Conservation (phyloP, 1,284 basidiomycete genomes). For the Tilletia setariae region DNA sequence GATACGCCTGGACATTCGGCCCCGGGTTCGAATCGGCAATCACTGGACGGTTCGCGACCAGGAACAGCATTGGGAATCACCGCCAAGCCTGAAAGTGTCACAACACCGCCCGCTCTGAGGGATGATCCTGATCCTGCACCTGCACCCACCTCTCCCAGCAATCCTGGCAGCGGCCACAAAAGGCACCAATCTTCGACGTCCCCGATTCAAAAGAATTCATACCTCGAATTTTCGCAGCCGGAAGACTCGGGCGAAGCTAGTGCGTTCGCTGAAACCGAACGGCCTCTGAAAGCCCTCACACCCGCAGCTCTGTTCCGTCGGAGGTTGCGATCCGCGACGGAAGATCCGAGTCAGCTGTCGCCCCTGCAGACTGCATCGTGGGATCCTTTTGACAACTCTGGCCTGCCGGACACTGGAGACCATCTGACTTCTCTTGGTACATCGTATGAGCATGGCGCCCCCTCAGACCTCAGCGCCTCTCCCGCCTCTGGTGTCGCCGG, state of each 20-base stretch:
- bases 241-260: too few species aligned
- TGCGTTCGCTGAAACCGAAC: background rate
- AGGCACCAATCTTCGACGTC: background rate
- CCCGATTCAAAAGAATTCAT: background rate
- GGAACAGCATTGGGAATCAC: background rate
- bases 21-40: background rate
- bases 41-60: background rate
- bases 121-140: background rate
- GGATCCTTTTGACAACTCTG: background rate
- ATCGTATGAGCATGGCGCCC: too few species aligned
- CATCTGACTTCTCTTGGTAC: too few species aligned
- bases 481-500: background rate
- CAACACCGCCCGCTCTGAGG: background rate
- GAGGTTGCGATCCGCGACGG: background rate
- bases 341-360: background rate
- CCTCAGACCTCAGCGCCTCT: too few species aligned
- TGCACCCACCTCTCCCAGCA: background rate
- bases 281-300: too few species aligned
- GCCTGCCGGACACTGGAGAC: too few species aligned
- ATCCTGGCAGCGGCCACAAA: background rate
- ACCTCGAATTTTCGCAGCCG: background rate
- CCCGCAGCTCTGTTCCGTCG: background rate
- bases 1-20: background rate
- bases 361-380: slow-evolving; percentile 3
- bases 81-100: background rate